Evolutionary conservation across 805 yeast genomes (phyloP).

Genomic region (Metschnikowia lunata): DNA sequence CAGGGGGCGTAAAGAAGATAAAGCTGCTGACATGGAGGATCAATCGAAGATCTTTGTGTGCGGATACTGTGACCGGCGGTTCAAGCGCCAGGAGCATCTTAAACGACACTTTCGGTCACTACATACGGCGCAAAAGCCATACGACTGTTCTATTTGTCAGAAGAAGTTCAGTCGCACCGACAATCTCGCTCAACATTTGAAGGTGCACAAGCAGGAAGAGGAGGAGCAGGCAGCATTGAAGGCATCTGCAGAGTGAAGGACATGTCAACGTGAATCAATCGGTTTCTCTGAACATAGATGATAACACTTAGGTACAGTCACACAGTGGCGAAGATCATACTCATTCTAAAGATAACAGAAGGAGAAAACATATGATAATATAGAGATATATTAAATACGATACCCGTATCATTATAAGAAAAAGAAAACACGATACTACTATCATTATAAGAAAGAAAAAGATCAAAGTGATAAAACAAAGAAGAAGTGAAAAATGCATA

Average conservation of each 20-base stretch:
- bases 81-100: constrained; percentile 73
- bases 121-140: constrained; percentile 72
- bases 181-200: constrained; percentile 62
- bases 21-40: constrained; percentile 48
- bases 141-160: constrained; percentile 54
- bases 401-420: too few relatives aligned
- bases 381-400: too few relatives aligned
- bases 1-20: constrained; percentile 63
- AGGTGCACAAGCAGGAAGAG: constrained; percentile 41
- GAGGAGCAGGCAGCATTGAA: constrained; percentile 1
- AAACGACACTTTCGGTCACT: constrained; percentile 70
- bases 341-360: too few relatives aligned
- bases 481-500: constrained; percentile 3
- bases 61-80: constrained; percentile 57
- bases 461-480: constrained; percentile 1
- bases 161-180: constrained; percentile 66
- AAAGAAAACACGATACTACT: too few relatives aligned
- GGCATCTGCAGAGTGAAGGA: neutral
- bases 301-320: too few relatives aligned
- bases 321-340: too few relatives aligned
- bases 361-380: too few relatives aligned
- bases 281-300: too few relatives aligned
- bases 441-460: too few relatives aligned
- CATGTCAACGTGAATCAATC: neutral
- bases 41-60: constrained; percentile 58